These are phyloP conservation scores for Lactarius vividus DNA, from an alignment of 768 basidiomycete genomes.

Conservation along the genomic window DNA sequence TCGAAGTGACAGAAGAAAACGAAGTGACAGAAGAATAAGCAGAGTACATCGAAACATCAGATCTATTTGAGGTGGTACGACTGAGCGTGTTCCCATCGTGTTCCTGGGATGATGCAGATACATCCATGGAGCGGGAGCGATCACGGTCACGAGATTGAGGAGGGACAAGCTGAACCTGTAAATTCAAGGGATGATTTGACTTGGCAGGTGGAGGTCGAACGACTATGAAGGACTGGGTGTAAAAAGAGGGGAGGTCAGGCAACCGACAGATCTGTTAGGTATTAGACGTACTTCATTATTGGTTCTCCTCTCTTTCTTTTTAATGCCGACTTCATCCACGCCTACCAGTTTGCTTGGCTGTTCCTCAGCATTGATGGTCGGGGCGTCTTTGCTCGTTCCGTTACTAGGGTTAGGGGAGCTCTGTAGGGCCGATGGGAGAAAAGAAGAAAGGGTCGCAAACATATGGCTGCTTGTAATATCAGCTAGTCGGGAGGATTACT, in stretches of 20 bases:
- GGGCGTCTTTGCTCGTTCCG: neutral
- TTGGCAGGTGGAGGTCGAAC: slow-evolving; percentile 87
- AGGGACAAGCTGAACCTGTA: slow-evolving; percentile 90
- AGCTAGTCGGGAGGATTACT: neutral
- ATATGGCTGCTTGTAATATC: slow-evolving; percentile 12
- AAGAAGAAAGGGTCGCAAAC: slow-evolving; percentile 24
- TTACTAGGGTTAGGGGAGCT: slow-evolving; percentile 21
- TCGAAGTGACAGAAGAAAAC: slow-evolving; percentile 33
- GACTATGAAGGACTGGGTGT: slow-evolving; percentile 77
- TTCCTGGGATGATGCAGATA: slow-evolving; percentile 34
- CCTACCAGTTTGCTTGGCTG: slow-evolving; percentile 7
- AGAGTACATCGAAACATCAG: slow-evolving; percentile 47
- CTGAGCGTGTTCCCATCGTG: slow-evolving; percentile 32
- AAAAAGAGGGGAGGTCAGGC: neutral
- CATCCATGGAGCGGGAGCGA: slow-evolving; percentile 45
- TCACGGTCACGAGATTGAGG: slow-evolving; percentile 48
- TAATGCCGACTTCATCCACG: slow-evolving; percentile 35
- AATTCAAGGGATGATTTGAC: slow-evolving; percentile 82
- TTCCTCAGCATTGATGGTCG: neutral
- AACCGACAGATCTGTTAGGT: neutral
- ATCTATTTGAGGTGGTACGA: slow-evolving; percentile 50
- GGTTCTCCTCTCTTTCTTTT: slow-evolving; percentile 48
- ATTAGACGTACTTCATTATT: slow-evolving; percentile 46
- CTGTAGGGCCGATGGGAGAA: slow-evolving; percentile 24
- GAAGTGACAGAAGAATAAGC: slow-evolving; percentile 50